Conservation (phyloP, 371 early-diverging fungal genomes). For the Lichtheimia ramosa region DNA sequence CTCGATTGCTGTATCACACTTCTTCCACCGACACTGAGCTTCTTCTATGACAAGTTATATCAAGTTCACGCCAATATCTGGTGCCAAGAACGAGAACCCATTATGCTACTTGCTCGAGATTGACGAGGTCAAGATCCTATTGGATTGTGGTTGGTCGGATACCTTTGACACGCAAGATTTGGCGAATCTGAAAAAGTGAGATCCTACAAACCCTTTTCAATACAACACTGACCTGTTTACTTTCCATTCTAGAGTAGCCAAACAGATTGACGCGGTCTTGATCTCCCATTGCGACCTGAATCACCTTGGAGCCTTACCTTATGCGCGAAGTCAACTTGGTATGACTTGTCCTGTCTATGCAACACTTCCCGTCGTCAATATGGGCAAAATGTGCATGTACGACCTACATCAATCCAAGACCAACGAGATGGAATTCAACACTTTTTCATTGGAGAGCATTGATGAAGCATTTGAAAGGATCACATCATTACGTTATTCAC, state of each 20-base stretch:
- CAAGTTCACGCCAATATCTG: slow-evolving; percentile 85
- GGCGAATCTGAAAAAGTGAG: slow-evolving; percentile 65
- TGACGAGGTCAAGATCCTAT: slow-evolving; percentile 84
- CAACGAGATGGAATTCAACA: slow-evolving; percentile 68
- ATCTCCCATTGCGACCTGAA: slow-evolving; percentile 88
- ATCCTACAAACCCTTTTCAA: neutral
- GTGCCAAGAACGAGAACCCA: slow-evolving; percentile 79
- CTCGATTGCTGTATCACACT: neutral
- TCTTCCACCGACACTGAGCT: neutral
- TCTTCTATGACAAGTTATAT: slow-evolving; percentile 67
- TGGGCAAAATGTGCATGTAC: slow-evolving; percentile 88
- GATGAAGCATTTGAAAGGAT: slow-evolving; percentile 86
- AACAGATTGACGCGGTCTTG: slow-evolving; percentile 91
- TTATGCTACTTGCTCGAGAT: slow-evolving; percentile 92
- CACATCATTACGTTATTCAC: slow-evolving; percentile 86
- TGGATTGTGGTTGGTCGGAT: slow-evolving; percentile 94
- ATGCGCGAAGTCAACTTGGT: slow-evolving; percentile 78
- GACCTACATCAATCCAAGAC: slow-evolving; percentile 75
- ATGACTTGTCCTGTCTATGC: slow-evolving; percentile 90
- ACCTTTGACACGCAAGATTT: slow-evolving; percentile 70
- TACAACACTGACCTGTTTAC: neutral
- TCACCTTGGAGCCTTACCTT: slow-evolving; percentile 90
- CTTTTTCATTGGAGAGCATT: slow-evolving; percentile 75
- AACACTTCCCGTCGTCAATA: slow-evolving; percentile 91
- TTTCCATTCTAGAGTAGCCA: slow-evolving; percentile 66